Evolutionary conservation across 2,329 filamentous ascomycete genomes (phyloP), one percentile per base, ranked within the genome.

Genomic region (Aspergillus novoparasiticus): DNA sequence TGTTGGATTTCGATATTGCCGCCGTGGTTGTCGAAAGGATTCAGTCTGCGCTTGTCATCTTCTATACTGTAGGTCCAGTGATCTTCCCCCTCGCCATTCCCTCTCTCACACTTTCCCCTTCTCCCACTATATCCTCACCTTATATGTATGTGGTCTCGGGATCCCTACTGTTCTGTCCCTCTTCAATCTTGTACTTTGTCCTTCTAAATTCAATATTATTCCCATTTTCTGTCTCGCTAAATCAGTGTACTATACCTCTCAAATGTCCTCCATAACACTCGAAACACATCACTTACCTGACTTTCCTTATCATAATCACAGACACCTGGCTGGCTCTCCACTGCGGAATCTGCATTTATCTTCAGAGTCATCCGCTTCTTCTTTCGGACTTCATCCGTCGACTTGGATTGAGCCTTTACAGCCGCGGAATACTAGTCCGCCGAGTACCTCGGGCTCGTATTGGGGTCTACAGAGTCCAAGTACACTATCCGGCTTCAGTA

Each of bases 271-370:
- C 34, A 26, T 36, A 14, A 4, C 30, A 51, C 16, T 39, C 9
- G 32, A 55, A 19, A 6, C 51, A 39, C 8, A 23, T 55, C 32
- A 55, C 59, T 64, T 59, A 61, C 59, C 59, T 41, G 50, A 48
- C 23, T 30, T 61, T 30, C 45, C 46, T 16, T 23, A 45, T 46
- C 46, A 32, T 36, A n/a, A 43, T 43, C 41, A 55, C 46, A 61
- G 59, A 41, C 54, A 51, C 26, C 34, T 61, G 54, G 32, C 32
- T 43, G 45, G 54, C 16, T 64, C 54, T 41, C 39, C 34, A 34
- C 23, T 48, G n/a, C 39, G 23, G n/a, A 61, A 26, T 39, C 60
- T 43, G 54, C 50, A 41, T 45, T 12, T 48, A 4, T n/a, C 39
- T 11, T 56, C 60, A 11, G 39, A 34, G 16, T 30, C 50, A 23